Conservation (phyloP, 257 asterid genomes). For the Forsythia viridissima region DNA sequence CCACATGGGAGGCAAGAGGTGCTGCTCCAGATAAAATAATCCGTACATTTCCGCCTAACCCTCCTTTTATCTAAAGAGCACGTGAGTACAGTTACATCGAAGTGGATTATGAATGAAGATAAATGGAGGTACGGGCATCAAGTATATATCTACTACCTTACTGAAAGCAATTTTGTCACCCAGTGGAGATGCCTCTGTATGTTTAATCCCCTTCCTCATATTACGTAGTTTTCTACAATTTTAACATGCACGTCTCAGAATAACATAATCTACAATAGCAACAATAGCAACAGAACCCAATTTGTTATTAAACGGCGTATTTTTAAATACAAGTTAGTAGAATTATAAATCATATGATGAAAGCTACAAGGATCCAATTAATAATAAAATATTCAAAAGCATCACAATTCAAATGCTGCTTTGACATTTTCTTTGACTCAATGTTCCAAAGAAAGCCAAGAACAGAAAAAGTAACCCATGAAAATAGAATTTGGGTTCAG, state of each 20-base stretch:
- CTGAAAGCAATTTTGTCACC: conserved; percentile 82
- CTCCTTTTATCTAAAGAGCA: conserved; percentile 75
- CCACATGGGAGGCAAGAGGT: conserved; percentile 93
- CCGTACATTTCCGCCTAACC: conserved; percentile 87
- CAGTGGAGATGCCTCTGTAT: conserved; percentile 65
- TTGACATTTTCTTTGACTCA: no score
- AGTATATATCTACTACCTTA: conserved; percentile 52
- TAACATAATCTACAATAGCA: background rate
- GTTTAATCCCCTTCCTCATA: conserved; percentile 71
- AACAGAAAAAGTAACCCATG: background rate
- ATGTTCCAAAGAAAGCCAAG: background rate
- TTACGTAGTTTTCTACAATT: conserved; percentile 64
- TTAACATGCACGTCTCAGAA: conserved; percentile 18
- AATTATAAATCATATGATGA: no score
- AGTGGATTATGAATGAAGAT: conserved; percentile 14
- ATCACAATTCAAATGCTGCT: no score
- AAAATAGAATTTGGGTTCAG: conserved; percentile 2
- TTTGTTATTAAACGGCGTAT: no score
- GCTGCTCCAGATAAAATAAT: conserved; percentile 96
- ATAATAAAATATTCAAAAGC: no score
- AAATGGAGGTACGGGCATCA: conserved; percentile 12
- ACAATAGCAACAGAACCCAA: background rate
- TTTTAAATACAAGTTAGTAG: no score
- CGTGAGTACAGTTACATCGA: conserved; percentile 21
- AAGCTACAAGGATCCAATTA: no score